phyloP scores from a whole-genome alignment of 768 basidiomycete genomes.

The Imleria badia region DNA sequence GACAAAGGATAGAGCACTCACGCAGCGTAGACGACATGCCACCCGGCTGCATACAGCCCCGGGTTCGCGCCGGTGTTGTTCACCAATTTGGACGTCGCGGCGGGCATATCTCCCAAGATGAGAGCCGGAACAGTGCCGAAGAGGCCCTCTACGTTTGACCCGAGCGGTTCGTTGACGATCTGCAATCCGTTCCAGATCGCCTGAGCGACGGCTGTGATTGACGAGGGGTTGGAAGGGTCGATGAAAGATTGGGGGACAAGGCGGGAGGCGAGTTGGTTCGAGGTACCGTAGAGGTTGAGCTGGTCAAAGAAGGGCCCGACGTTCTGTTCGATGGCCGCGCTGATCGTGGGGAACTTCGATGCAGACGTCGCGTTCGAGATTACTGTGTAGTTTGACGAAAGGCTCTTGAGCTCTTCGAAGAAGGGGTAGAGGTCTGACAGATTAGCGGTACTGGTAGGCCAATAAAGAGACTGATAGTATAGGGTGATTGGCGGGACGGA shows the following conservation, averaged over 20 bases:
- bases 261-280: slow-evolving; percentile 18
- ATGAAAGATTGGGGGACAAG: slow-evolving; percentile 18
- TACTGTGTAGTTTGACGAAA: slow-evolving; percentile 15
- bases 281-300: slow-evolving; percentile 10
- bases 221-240: slow-evolving; percentile 8
- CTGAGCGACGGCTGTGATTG: slow-evolving; percentile 9
- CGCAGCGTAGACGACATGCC: slow-evolving; percentile 15
- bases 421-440: slow-evolving; percentile 13
- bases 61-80: slow-evolving; percentile 19
- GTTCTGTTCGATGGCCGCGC: slow-evolving; percentile 1
- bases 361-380: slow-evolving; percentile 11
- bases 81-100: background rate
- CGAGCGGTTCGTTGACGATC: slow-evolving; percentile 9
- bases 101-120: slow-evolving; percentile 11
- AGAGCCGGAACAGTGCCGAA: background rate
- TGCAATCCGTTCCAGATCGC: slow-evolving; percentile 22
- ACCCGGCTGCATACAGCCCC: slow-evolving; percentile 9
- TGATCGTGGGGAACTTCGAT: slow-evolving; percentile 16
- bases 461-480: slow-evolving; percentile 13
- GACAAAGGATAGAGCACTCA: background rate
- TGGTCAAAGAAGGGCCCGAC: slow-evolving; percentile 17
- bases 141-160: background rate
- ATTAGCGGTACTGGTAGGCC: slow-evolving; percentile 1
- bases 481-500: background rate
- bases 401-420: slow-evolving; percentile 17